Conservation (phyloP, 2,329 filamentous ascomycete genomes). For the Alternaria novae-zelandiae region DNA sequence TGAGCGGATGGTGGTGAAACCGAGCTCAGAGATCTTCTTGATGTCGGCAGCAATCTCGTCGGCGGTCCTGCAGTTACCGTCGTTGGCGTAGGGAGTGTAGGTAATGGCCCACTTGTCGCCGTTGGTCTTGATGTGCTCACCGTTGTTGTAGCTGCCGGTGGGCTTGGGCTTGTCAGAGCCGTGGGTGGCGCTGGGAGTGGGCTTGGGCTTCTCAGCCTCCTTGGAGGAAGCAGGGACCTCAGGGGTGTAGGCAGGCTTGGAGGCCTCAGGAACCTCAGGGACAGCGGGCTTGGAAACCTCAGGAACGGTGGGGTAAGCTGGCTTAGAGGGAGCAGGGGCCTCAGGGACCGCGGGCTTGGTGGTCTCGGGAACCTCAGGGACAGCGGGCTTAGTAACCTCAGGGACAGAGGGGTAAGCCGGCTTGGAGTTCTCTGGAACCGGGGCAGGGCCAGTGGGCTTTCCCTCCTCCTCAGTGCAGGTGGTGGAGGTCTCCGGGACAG, state of each 20-base stretch:
- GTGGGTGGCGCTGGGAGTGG: slow-evolving; percentile 29
- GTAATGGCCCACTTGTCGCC: slow-evolving; percentile 57
- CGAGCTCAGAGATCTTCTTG: slow-evolving; percentile 51
- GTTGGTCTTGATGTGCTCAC: slow-evolving; percentile 47
- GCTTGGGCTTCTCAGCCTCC: slow-evolving; percentile 18
- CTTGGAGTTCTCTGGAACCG: slow-evolving; percentile 8
- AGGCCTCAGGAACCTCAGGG: background rate
- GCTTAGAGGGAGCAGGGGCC: slow-evolving; percentile 13
- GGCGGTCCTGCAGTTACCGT: slow-evolving; percentile 53
- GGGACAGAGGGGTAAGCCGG: slow-evolving; percentile 2
- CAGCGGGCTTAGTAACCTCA: slow-evolving; percentile 18
- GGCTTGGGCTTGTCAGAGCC: slow-evolving; percentile 37
- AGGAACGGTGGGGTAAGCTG: slow-evolving; percentile 16
- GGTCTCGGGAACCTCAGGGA: background rate
- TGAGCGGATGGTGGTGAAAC: slow-evolving; percentile 73
- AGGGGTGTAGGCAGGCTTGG: background rate
- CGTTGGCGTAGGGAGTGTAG: slow-evolving; percentile 56
- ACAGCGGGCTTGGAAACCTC: slow-evolving; percentile 1
- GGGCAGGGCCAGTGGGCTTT: slow-evolving; percentile 7
- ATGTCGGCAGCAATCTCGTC: slow-evolving; percentile 51
- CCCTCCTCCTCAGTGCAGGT: slow-evolving; percentile 7
- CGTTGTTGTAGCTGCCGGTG: slow-evolving; percentile 30
- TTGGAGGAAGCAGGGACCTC: slow-evolving; percentile 9
- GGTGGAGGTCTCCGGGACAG: slow-evolving; percentile 8
- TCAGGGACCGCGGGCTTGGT: background rate